A percentile compares a stretch with the other conserved stretches of the same genome.
These are phyloP conservation scores for Penicillium paradoxum DNA, from an alignment of 495 filamentous ascomycete genomes.

Conservation along the genomic window DNA sequence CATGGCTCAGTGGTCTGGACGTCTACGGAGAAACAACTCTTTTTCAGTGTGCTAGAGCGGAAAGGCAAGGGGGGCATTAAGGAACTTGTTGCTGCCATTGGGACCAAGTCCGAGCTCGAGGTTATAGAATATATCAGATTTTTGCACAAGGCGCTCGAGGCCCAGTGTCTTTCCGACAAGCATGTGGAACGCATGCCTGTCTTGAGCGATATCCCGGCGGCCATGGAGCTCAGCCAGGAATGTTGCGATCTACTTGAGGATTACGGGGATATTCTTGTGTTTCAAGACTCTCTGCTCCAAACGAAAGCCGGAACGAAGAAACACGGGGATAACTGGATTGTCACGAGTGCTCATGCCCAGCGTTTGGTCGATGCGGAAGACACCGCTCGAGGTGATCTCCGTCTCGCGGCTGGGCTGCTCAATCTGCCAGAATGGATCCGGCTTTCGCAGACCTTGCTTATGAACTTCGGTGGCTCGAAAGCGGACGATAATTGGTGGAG, in stretches of 20 bases:
- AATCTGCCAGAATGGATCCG: conserved; percentile 54
- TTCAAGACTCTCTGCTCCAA: conserved; percentile 54
- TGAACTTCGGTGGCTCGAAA: conserved; percentile 58
- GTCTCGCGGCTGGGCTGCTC: conserved; percentile 55
- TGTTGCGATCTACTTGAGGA: conserved; percentile 62
- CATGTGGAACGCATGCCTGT: conserved; percentile 18
- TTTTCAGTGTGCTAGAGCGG: conserved; percentile 61
- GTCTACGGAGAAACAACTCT: conserved; percentile 57
- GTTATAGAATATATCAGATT: conserved; percentile 61
- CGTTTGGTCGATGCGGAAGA: conserved; percentile 19
- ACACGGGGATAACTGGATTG: conserved; percentile 53
- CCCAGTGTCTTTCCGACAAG: conserved; percentile 26
- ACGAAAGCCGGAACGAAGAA: conserved; percentile 47
- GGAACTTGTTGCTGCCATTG: conserved; percentile 58
- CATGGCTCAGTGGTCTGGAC: conserved; percentile 69
- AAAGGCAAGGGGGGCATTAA: conserved; percentile 56
- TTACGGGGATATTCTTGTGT: conserved; percentile 56
- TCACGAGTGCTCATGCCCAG: conserved; percentile 36
- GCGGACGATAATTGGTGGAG: conserved; percentile 62
- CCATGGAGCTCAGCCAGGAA: conserved; percentile 63
- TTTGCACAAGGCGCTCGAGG: conserved; percentile 47
- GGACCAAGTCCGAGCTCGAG: conserved; percentile 70
- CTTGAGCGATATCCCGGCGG: conserved; percentile 57
- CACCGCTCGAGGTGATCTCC: conserved; percentile 27
- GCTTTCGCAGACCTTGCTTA: conserved; percentile 65